Base-by-base conservation (phyloP, 1,284 basidiomycete species). In the Schizopora paradoxa region DNA sequence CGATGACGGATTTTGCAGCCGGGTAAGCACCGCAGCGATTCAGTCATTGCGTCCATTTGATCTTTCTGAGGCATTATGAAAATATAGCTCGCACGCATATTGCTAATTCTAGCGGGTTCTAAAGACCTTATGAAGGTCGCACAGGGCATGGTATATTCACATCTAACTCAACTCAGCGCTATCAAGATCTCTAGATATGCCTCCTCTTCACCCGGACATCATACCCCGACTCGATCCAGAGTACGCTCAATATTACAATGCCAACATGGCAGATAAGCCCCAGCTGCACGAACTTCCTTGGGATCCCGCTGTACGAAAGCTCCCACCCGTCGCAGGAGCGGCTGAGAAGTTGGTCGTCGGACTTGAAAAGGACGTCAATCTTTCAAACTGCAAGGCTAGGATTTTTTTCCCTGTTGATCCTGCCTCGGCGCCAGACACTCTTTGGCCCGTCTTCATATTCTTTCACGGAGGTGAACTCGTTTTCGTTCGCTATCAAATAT, bases 401-500 rank as follows among this genome's bases (percentile, higher is more conserved):
- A 70, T 73, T 2, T 82, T 79, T 57, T 79, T 74, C 2, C 82
- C 81, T 0, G 69, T 76, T 41, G 74, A 76, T 0, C 51, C 59
- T 0, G 40, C 37, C 18, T 35, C 33, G 19, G 52, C 66, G 0
- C 79, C 79, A 0, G 55, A 50, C 4, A 62, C 58, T 3, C 79
- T 80, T 8, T 83, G 80, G 80, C 78, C 79, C 0, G 70, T 76
- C 1, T 72, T 80, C 43, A 65, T 82, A 21, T 81, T 68, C 62
- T 77, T 76, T 58, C 79, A 82, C 53, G 77, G 80, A 52, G 78
- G 76, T 76, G 44, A 45, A 65, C 47, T 35, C 36, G 19, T 48
- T 42, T 27, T 37, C 41, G 23, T 36, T 50, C 40, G 36, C 47
- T 31, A 27, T 46, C 7, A 50, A 39, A 35, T 21, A 14, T 41